Percentiles rank a stretch among this genome's conserved stretches.
Evolutionary conservation across 805 yeast species (phyloP).

Genomic region (Wickerhamiella kurtzmanii): DNA sequence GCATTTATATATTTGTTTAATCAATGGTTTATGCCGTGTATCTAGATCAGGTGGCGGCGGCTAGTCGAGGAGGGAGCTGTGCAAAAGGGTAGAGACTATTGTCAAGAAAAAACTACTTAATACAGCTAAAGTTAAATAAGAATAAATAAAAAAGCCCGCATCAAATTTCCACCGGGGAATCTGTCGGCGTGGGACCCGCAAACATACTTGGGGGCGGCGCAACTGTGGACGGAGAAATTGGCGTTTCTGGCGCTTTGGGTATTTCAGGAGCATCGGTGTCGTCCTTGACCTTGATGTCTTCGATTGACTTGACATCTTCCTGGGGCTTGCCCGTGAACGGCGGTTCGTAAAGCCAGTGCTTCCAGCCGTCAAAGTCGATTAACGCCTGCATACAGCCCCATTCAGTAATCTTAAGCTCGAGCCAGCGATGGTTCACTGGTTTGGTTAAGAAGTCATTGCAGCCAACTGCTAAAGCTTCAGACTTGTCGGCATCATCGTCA

Average conservation of each 20-base stretch:
- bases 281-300: neutral
- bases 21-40: too few species aligned
- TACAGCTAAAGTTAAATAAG: too few species aligned
- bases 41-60: too few species aligned
- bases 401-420: conserved; percentile 74
- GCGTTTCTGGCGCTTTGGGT: neutral
- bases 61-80: too few species aligned
- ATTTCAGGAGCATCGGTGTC: neutral
- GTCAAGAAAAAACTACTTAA: too few species aligned
- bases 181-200: too few species aligned
- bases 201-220: too few species aligned
- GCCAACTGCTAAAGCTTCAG: conserved; percentile 90
- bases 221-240: too few species aligned
- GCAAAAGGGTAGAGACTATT: too few species aligned
- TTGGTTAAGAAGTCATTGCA: conserved; percentile 94
- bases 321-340: neutral
- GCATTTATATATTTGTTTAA: neutral
- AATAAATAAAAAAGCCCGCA: too few species aligned
- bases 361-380: conserved; percentile 90
- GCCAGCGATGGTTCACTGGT: conserved; percentile 90
- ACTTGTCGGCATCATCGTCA: conserved; percentile 68
- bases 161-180: too few species aligned
- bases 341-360: conserved; percentile 24
- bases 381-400: conserved; percentile 99
- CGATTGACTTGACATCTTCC: neutral